Conservation (phyloP, 805 yeast species). For the Cyberlindnera suaveolens region DNA sequence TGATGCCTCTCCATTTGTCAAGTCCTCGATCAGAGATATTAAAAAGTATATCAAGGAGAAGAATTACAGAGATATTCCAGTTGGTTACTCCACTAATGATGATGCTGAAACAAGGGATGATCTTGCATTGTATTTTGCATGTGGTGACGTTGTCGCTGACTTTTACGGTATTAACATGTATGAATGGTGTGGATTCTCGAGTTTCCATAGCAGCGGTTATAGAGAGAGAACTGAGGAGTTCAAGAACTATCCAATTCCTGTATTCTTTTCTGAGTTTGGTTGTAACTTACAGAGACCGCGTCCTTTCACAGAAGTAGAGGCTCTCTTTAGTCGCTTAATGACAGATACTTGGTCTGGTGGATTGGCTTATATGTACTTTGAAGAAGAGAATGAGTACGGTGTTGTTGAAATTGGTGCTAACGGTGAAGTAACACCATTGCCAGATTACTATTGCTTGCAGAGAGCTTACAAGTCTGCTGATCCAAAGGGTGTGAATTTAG, state of each 20-base stretch:
- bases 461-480: slow-evolving; percentile 42
- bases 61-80: slow-evolving; percentile 75
- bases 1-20: slow-evolving; percentile 87
- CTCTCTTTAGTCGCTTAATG: slow-evolving; percentile 62
- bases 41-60: slow-evolving; percentile 64
- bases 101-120: slow-evolving; percentile 73
- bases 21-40: slow-evolving; percentile 91
- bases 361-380: slow-evolving; percentile 76
- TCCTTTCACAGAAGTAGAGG: slow-evolving; percentile 62
- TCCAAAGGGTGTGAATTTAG: slow-evolving; percentile 37
- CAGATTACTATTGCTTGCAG: slow-evolving; percentile 53
- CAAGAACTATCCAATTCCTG: slow-evolving; percentile 59
- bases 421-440: slow-evolving; percentile 43
- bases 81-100: slow-evolving; percentile 91
- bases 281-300: slow-evolving; percentile 66
- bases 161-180: slow-evolving; percentile 84
- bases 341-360: slow-evolving; percentile 83
- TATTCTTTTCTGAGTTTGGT: slow-evolving; percentile 78
- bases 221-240: slow-evolving; percentile 56
- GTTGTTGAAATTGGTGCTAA: slow-evolving; percentile 44
- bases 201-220: slow-evolving; percentile 61
- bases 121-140: slow-evolving; percentile 79
- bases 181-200: slow-evolving; percentile 78
- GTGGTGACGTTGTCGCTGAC: slow-evolving; percentile 66
- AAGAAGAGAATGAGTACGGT: slow-evolving; percentile 71